phyloP scores from a whole-genome alignment of 1,284 basidiomycete species.

The Cryptococcus floricola region DNA sequence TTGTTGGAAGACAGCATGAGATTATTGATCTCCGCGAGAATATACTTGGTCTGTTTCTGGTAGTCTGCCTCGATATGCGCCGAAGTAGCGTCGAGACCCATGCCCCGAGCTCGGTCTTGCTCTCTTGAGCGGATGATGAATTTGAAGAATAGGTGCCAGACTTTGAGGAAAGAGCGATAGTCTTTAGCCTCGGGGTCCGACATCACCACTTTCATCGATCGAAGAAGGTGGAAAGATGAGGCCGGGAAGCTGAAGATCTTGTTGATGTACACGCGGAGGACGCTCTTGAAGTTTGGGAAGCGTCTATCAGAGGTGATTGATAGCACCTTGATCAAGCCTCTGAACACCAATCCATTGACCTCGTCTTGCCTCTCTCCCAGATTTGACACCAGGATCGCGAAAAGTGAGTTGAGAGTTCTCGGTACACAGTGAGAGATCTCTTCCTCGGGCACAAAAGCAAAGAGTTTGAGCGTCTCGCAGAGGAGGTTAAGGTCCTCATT shows the following conservation, averaged over 20 bases:
- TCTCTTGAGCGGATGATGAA: slow-evolving; percentile 85
- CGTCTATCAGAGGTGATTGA: slow-evolving; percentile 87
- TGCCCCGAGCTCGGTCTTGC: slow-evolving; percentile 74
- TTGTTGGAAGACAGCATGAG: slow-evolving; percentile 82
- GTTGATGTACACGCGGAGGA: slow-evolving; percentile 89
- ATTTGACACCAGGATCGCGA: slow-evolving; percentile 76
- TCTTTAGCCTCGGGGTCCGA: slow-evolving; percentile 69
- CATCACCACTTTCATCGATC: slow-evolving; percentile 80
- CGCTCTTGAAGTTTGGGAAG: slow-evolving; percentile 93
- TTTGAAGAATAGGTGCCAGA: slow-evolving; percentile 92
- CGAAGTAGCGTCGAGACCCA: slow-evolving; percentile 72
- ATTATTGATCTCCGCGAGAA: slow-evolving; percentile 74
- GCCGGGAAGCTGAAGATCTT: slow-evolving; percentile 76
- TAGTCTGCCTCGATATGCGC: slow-evolving; percentile 82
- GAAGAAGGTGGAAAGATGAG: slow-evolving; percentile 75
- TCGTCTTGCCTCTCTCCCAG: slow-evolving; percentile 65
- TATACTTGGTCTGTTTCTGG: slow-evolving; percentile 71
- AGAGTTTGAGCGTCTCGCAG: slow-evolving; percentile 70
- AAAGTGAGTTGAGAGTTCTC: slow-evolving; percentile 88
- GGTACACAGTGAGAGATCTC: slow-evolving; percentile 93
- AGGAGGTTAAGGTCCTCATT: slow-evolving; percentile 57
- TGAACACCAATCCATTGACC: slow-evolving; percentile 83
- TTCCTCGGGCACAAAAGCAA: slow-evolving; percentile 86
- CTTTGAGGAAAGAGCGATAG: slow-evolving; percentile 84
- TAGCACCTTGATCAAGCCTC: slow-evolving; percentile 82